Evolutionary conservation across 768 basidiomycete genomes (phyloP).

Genomic region (Collybia sordida): DNA sequence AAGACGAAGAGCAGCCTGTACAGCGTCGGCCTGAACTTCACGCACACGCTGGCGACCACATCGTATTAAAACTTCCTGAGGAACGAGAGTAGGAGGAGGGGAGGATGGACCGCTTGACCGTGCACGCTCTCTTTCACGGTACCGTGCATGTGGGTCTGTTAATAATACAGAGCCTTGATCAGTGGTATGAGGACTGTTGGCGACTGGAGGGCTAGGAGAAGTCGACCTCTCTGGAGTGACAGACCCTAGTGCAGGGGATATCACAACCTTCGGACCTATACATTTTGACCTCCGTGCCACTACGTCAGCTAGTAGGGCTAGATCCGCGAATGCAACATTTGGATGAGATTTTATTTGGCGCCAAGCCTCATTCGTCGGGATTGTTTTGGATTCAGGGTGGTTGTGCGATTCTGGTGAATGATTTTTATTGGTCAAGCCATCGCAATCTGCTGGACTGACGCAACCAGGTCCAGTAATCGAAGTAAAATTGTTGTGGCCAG

Average conservation of each 20-base stretch:
- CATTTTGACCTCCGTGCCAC: slow-evolving; percentile 83
- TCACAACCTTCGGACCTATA: slow-evolving; percentile 63
- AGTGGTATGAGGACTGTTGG: slow-evolving; percentile 6
- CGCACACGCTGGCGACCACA: slow-evolving; percentile 64
- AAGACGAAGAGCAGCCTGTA: slow-evolving; percentile 72
- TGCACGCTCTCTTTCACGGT: slow-evolving; percentile 41
- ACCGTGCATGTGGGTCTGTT: slow-evolving; percentile 54
- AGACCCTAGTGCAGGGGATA: slow-evolving; percentile 51
- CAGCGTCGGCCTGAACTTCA: slow-evolving; percentile 71
- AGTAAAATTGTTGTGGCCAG: background rate
- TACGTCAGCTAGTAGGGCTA: slow-evolving; percentile 83
- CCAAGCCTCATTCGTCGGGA: slow-evolving; percentile 85
- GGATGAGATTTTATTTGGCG: slow-evolving; percentile 84
- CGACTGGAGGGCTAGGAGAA: slow-evolving; percentile 22
- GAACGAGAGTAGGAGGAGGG: slow-evolving; percentile 53
- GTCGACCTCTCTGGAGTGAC: slow-evolving; percentile 45
- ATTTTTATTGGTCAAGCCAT: background rate
- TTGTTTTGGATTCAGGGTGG: slow-evolving; percentile 42
- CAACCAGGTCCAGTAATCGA: slow-evolving; percentile 14
- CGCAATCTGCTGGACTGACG: slow-evolving; percentile 19
- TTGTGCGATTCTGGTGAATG: slow-evolving; percentile 18
- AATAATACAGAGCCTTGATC: slow-evolving; percentile 39
- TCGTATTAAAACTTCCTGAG: slow-evolving; percentile 59
- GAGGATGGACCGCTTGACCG: slow-evolving; percentile 15
- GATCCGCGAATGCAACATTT: slow-evolving; percentile 82